Base-by-base conservation (phyloP, 2,329 filamentous ascomycete genomes). In the Basipetospora chlamydospora region DNA sequence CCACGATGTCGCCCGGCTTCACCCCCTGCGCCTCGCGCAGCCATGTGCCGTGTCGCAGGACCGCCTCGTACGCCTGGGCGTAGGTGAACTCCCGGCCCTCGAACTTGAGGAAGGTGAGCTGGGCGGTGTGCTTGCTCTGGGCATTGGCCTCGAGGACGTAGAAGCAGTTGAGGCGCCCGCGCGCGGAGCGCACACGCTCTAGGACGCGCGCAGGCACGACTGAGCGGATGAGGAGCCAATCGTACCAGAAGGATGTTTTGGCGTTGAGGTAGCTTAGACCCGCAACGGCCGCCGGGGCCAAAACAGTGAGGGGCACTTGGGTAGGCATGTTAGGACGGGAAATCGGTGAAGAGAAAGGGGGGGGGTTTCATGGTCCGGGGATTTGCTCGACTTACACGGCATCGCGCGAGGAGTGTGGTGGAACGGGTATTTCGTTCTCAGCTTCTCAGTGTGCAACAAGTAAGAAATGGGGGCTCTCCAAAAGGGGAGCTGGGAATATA, bases 221-320 rank as follows among this genome's bases (percentile, higher is more conserved):
- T 36, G 66, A 65, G 23, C 59, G 63, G n/a, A 88, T 48, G 12
- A 86, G 53, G 6, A 57, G 51, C 29, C 63, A 53, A 54, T 93
- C 85, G 51, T 82, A 76, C 51, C 64, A 75, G 30, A 87, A 46
- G 6, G 70, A 66, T 40, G 67, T 68, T 52, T 71, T 76, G 28
- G 80, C 85, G 50, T 90, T 84, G 46, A 88, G 55, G 53, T 92
- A 93, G 22, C 82, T 80, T n/a, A 80, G 60, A 4, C 69, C 67
- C 4, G 80, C 79, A 21, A 69, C 66, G 30, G 73, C 67, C 12
- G 77, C 77, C 13, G 80, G 74, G 20, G 67, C 60, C 6, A 73
- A 63, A 33, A 74, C 42, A 16, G 61, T 28, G 30, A 38, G 36
- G 13, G 36, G 36, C 13, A 38, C 36, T 38, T 15, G 6, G 6